Evolutionary conservation across 768 basidiomycete genomes (phyloP).

Genomic region (Mycena albidolilacea): DNA sequence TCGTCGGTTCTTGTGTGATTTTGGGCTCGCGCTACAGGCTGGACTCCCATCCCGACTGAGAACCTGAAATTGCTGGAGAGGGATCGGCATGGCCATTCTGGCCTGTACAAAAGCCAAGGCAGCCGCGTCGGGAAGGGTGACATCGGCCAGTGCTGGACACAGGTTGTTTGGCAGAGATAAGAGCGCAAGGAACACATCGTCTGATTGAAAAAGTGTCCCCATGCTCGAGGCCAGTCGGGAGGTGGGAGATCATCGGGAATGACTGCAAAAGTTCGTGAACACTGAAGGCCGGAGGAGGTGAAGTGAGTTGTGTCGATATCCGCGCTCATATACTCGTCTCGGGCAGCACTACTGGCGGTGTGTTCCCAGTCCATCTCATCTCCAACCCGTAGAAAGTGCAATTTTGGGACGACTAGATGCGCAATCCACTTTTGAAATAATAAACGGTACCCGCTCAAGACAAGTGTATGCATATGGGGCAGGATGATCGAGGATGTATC

Average conservation of each 20-base stretch:
- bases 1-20: no score
- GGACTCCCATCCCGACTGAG: no score
- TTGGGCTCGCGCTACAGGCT: no score
- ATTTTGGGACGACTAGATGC: not conserved
- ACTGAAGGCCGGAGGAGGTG: not conserved
- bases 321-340: not conserved
- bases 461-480: not conserved
- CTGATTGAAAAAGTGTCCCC: not conserved
- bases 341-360: not conserved
- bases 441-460: not conserved
- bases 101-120: not conserved
- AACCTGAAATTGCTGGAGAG: not conserved
- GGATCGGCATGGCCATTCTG: not conserved
- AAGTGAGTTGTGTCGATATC: not conserved
- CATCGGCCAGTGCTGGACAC: not conserved
- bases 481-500: not conserved
- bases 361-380: not conserved
- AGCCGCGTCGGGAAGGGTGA: not conserved
- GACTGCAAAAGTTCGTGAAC: not conserved
- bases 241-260: not conserved
- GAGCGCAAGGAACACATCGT: constrained; percentile 1
- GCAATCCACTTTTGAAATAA: not conserved
- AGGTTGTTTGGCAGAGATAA: not conserved
- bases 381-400: not conserved
- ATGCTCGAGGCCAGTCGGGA: not conserved